Percentiles rank a stretch among this genome's conserved stretches.
Evolutionary conservation across 2,329 filamentous ascomycete genomes (phyloP).

Genomic region (Fusarium tjaetaba): DNA sequence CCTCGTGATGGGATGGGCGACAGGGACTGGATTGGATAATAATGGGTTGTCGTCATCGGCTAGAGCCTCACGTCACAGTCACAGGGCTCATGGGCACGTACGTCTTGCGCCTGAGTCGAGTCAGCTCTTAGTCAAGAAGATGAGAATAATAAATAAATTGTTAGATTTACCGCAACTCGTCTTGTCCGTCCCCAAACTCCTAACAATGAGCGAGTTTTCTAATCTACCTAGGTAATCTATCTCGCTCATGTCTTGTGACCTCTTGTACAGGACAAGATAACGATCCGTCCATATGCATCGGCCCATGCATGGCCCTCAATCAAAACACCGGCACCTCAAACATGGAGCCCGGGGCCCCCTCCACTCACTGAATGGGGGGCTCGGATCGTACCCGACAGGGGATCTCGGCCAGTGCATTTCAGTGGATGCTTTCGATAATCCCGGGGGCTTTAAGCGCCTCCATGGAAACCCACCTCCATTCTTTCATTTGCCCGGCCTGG

Average conservation of each 20-base stretch:
- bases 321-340: conserved; percentile 16
- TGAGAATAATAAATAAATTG: neutral
- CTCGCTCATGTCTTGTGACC: conserved; percentile 15
- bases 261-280: conserved; percentile 5
- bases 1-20: conserved; percentile 44
- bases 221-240: neutral
- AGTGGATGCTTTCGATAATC: conserved; percentile 17
- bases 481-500: neutral
- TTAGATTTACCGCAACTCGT: conserved; percentile 7
- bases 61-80: conserved; percentile 41
- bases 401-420: conserved; percentile 12
- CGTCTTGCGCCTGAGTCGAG: conserved; percentile 15
- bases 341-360: neutral
- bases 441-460: conserved; percentile 14
- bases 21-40: conserved; percentile 32
- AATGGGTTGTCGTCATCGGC: conserved; percentile 43
- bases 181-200: neutral
- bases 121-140: neutral
- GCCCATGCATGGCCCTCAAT: neutral
- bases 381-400: conserved; percentile 26
- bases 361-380: neutral
- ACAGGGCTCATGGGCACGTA: conserved; percentile 7
- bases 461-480: neutral
- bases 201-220: neutral
- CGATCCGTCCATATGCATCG: conserved; percentile 7